These are phyloP conservation scores for Myrica gale DNA, from an alignment of 306 rosid genomes.

Conservation along the genomic window DNA sequence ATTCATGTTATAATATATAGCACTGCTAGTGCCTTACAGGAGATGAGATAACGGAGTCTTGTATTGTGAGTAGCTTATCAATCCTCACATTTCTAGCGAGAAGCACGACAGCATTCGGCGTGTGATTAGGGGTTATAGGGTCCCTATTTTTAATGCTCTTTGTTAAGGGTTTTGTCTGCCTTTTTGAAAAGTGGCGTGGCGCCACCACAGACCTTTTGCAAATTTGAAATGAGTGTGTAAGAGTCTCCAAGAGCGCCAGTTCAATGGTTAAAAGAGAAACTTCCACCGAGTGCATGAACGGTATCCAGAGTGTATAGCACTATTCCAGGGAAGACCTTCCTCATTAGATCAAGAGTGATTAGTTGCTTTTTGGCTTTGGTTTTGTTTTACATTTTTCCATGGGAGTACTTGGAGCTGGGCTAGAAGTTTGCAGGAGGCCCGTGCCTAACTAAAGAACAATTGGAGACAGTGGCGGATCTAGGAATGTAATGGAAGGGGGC, in stretches of 20 bases:
- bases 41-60: constrained; percentile 31
- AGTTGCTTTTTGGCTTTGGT: no score
- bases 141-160: background rate
- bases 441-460: background rate
- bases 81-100: background rate
- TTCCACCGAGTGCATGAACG: no score
- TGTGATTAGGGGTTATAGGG: constrained; percentile 7
- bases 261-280: no score
- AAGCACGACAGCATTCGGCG: background rate
- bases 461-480: no score
- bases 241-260: no score
- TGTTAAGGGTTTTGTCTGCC: background rate
- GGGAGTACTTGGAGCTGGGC: background rate
- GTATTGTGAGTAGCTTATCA: background rate
- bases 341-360: no score
- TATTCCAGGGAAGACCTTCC: no score
- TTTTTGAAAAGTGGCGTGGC: background rate
- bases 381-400: no score
- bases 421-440: background rate
- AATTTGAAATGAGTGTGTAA: no score
- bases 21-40: constrained; percentile 28
- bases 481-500: no score
- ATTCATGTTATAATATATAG: background rate
- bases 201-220: background rate
- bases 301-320: no score